Evolutionary conservation across 2,329 filamentous ascomycete species (phyloP).

Genomic region (Chaetomium globosum): DNA sequence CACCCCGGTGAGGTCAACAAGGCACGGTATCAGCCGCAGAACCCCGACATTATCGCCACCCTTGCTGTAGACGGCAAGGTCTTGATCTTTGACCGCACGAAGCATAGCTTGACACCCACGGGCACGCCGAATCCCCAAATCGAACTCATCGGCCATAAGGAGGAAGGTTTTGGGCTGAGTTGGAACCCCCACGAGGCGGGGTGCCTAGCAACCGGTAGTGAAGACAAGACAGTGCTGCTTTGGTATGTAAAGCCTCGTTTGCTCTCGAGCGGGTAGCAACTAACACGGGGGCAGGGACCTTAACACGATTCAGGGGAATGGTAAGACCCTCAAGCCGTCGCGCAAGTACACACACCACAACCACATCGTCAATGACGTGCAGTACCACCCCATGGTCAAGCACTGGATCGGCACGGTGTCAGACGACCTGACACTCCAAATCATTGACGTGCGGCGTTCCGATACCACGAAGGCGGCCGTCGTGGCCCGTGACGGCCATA

Average conservation of each 20-base stretch:
- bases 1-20: constrained; percentile 98
- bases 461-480: constrained; percentile 69
- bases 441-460: constrained; percentile 78
- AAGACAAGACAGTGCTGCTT: constrained; percentile 86
- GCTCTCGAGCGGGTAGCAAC: neutral
- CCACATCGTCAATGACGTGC: constrained; percentile 93
- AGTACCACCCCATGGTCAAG: constrained; percentile 85
- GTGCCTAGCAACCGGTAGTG: constrained; percentile 83
- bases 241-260: constrained; percentile 62
- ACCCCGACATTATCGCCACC: constrained; percentile 93
- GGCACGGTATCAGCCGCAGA: constrained; percentile 95
- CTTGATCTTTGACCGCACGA: constrained; percentile 93
- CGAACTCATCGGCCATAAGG: constrained; percentile 79
- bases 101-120: constrained; percentile 78
- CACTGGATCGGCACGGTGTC: constrained; percentile 90
- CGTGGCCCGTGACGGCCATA: constrained; percentile 73
- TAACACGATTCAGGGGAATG: constrained; percentile 63
- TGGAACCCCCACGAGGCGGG: constrained; percentile 88
- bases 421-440: constrained; percentile 89
- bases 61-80: constrained; percentile 85
- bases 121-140: constrained; percentile 79
- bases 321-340: constrained; percentile 69
- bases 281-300: constrained; percentile 65
- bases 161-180: constrained; percentile 87
- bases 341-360: constrained; percentile 84